Base-by-base conservation (phyloP, 352 stramenopile species). In the Halophytophthora polymorphica region DNA sequence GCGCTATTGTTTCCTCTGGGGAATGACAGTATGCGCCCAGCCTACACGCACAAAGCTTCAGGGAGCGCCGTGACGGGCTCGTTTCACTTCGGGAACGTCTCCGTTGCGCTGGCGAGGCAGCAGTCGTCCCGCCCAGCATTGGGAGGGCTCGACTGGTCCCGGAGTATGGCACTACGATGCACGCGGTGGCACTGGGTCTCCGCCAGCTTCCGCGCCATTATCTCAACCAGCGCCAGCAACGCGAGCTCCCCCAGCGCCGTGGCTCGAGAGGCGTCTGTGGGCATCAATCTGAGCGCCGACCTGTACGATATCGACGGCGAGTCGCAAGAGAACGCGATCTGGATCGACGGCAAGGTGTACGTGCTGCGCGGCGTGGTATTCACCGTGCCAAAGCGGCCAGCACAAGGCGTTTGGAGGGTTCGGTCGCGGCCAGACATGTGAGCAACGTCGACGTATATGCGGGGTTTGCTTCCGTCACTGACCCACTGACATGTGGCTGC, bases 301-400 rank as follows among this genome's bases (percentile, higher is more conserved):
- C 66, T 80, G 25, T 80, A 80, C 64, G 70, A 80, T 28, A 75
- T 80, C 28, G 55, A 75, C 34, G 64, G 55, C 21, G 70, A 75
- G 25, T 80, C 70, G 2, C 70, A 80, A 39, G 70, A 80, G 21
- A 80, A 80, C 41, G 70, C 70, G 19, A 49, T 80, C 10, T 80
- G 70, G 70, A 59, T 80, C 47, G 61, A 80, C 41, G 70, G 70
- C 5, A 31, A 49, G 4, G 64, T 77, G 40, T 58, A 64, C 23
- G 28, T 64, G 31, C 64, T 81, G 2, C 56, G 64, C 7, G 70
- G 64, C 5, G 70, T 81, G 21, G 42, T 47, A 18, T 77, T 77
- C 36, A 37, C 22, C 5, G 35, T 77, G 0, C 70, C 66, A 14
- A 44, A 46, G 11, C 29, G 62, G 14, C 53, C 57, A 1, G 21